Evolutionary conservation across 1,139 yeast species (phyloP).

Genomic region (Fermentozyma sake): DNA sequence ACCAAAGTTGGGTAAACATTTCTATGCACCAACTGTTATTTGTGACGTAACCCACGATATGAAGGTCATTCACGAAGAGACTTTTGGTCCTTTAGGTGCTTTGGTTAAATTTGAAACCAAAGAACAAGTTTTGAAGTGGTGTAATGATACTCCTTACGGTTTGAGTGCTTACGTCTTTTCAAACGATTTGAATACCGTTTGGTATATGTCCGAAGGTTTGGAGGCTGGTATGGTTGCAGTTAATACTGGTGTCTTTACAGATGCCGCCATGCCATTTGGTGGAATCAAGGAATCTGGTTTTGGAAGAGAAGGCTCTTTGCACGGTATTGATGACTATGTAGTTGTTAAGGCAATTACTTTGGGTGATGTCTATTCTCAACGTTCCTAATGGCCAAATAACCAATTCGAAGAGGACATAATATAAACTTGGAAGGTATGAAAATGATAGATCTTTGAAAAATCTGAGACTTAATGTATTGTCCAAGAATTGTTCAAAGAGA

Average conservation of each 20-base stretch:
- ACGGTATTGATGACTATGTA: constrained; percentile 73
- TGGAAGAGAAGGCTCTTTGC: constrained; percentile 77
- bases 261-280: constrained; percentile 72
- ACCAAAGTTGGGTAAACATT: constrained; percentile 66
- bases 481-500: no score
- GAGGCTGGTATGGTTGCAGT: constrained; percentile 82
- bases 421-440: no score
- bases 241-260: constrained; percentile 71
- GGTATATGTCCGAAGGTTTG: constrained; percentile 57
- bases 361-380: constrained; percentile 24
- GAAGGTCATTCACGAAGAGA: constrained; percentile 67
- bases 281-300: constrained; percentile 78
- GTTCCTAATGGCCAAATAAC: no score
- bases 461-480: no score
- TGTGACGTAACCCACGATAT: constrained; percentile 61
- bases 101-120: constrained; percentile 59
- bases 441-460: no score
- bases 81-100: constrained; percentile 89
- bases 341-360: constrained; percentile 58
- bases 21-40: constrained; percentile 73
- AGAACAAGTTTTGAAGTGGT: constrained; percentile 64
- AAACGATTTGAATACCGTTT: constrained; percentile 32
- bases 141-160: constrained; percentile 70
- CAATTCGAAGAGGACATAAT: no score
- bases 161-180: constrained; percentile 81